Conservation (phyloP, 1,284 basidiomycete species). For the Moniliophthora roreri region DNA sequence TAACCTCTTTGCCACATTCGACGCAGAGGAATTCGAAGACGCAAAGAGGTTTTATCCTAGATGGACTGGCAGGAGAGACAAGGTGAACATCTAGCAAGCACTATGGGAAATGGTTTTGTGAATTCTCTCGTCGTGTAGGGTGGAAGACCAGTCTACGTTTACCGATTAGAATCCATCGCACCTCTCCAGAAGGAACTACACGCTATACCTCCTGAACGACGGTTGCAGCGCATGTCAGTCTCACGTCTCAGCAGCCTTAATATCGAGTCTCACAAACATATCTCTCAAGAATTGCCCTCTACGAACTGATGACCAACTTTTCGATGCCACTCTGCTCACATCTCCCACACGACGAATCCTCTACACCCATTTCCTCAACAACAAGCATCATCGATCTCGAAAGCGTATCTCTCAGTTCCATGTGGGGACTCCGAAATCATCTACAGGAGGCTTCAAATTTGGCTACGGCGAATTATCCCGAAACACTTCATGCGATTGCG, state of each 20-base stretch:
- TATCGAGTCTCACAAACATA: no score
- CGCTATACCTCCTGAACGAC: slow-evolving; percentile 47
- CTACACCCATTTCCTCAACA: slow-evolving; percentile 61
- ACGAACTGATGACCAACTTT: slow-evolving; percentile 68
- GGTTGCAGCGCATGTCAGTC: slow-evolving; percentile 71
- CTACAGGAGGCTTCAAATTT: slow-evolving; percentile 72
- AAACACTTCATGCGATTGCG: slow-evolving; percentile 63
- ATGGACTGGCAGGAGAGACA: slow-evolving; percentile 78
- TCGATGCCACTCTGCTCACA: slow-evolving; percentile 62
- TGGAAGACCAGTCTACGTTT: slow-evolving; percentile 74
- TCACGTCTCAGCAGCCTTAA: no score
- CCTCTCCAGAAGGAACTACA: slow-evolving; percentile 60
- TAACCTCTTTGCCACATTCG: slow-evolving; percentile 59
- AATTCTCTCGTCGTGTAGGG: slow-evolving; percentile 35
- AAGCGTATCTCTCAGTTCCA: slow-evolving; percentile 54
- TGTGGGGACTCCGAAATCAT: slow-evolving; percentile 70
- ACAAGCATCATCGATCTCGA: slow-evolving; percentile 76
- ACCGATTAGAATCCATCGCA: slow-evolving; percentile 57
- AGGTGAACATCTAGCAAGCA: slow-evolving; percentile 40
- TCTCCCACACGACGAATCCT: slow-evolving; percentile 51
- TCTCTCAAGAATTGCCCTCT: slow-evolving; percentile 50
- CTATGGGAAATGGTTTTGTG: not conserved
- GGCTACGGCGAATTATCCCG: slow-evolving; percentile 78
- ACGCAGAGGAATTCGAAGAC: slow-evolving; percentile 56
- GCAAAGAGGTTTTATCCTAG: slow-evolving; percentile 69